Evolutionary conservation across 2,329 filamentous ascomycete genomes (phyloP), one percentile per base, ranked within the genome.

Genomic region (Lachnellula suecica): DNA sequence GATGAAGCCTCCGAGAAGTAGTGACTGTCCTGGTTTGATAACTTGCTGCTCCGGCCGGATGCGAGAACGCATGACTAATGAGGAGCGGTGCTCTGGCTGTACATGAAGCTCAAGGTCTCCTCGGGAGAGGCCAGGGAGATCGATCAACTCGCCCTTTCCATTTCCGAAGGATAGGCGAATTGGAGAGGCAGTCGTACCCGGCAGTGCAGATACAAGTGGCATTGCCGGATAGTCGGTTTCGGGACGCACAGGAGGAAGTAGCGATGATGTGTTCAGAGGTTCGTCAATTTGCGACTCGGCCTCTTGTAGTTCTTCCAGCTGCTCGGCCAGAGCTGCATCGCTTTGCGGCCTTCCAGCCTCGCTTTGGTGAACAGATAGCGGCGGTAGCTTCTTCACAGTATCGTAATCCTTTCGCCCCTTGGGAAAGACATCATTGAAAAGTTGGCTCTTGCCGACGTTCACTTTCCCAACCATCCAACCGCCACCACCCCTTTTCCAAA

Each of bases 391-490:
- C 25, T 53, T 58, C 4, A 11, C 44, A 19, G 4, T 44, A 49
- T 34, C 27, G 2, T n/a, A 10, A 64, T 59, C 52, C 66, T 65
- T 54, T 71, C 75, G 78, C 23, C 84, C 85, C 76, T 88, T 93
- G 4, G 95, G 93, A 64, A 92, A 96, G 7, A 97, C 84, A 4
- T 85, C 82, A 61, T 94, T 86, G 55, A 97, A 96, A 2, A 99
- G 79, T 65, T 88, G 87, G 63, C 93, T 97, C 72, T 99, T 99
- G 22, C 94, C 95, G 2, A 97, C 95, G 66, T 99, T 99, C 57
- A 91, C 91, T 70, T 96, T 97, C n/a, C 94, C 94, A 2, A 99
- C 88, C 77, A 99, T 86, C 93, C 94, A 99, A 15, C 89, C 87
- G 15, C 86, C 94, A 4, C 93, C 93, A 4, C 91, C 91, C 44